Percentiles rank a stretch among this genome's conserved stretches.
phyloP scores from a whole-genome alignment of 441 rosid species.

The Erodium texanum region DNA sequence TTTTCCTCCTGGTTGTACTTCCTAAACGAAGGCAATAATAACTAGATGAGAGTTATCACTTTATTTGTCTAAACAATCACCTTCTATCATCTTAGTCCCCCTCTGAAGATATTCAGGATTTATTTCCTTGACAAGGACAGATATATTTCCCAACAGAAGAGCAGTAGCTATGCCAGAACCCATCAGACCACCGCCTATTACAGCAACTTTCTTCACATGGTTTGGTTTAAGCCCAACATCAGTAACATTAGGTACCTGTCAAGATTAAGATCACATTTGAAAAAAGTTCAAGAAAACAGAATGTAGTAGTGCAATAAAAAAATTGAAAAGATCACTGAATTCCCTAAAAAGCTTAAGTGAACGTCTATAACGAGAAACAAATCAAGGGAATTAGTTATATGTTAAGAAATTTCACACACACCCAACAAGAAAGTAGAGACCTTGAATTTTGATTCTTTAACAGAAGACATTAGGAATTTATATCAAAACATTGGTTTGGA shows the following conservation, averaged over 20 bases:
- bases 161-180: constrained; percentile 29
- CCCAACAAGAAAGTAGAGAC: neutral
- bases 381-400: neutral
- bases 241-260: constrained; percentile 26
- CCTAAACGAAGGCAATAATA: neutral
- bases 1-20: neutral
- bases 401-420: neutral
- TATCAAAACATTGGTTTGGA: neutral
- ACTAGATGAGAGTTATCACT: constrained; percentile 17
- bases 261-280: neutral
- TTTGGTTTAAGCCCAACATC: constrained; percentile 23
- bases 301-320: neutral
- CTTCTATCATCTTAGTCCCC: constrained; percentile 9
- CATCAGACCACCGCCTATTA: constrained; percentile 28
- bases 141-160: constrained; percentile 20
- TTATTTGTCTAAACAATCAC: constrained; percentile 18
- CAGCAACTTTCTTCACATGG: constrained; percentile 24
- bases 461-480: neutral
- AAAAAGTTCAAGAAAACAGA: neutral
- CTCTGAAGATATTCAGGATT: constrained; percentile 20
- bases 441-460: constrained; percentile 1
- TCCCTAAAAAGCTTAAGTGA: neutral
- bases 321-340: neutral
- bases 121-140: constrained; percentile 26
- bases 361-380: neutral